Evolutionary conservation across 495 filamentous ascomycete species (phyloP), one percentile per base, ranked within the genome.

Genomic region (Aspergillus diversus): DNA sequence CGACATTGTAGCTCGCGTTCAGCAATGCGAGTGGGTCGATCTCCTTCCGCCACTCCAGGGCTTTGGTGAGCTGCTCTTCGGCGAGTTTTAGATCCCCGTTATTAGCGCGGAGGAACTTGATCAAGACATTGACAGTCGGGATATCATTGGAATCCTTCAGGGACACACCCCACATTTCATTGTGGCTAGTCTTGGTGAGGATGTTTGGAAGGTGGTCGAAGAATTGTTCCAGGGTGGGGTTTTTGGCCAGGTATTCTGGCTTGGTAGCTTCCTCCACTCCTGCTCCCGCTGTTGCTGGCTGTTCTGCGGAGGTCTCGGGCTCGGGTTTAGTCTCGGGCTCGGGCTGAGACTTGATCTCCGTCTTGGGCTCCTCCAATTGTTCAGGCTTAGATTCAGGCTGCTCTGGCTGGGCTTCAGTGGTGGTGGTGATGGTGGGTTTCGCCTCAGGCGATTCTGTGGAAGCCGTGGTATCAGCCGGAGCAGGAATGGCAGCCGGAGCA

Each of bases 71-170:
- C 77, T 97, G 92, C 34, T 86, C 82, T 65, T 85, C 84, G 3
- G 93, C 92, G 63, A 86, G 85, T 56, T 77, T 78, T 4, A 92
- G 68, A 65, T 94, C 87, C 48, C 90, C 89, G 52, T 87, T 84
- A 69, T 96, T 97, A 66, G 92, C 93, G 60, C 92, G 90, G 34
- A 97, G 85, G 76, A 92, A 97, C 78, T 97, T 97, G 70, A 96
- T 92, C 55, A 96, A 75, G 50, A 97, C 84, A 62, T 96, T 86
- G 67, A 86, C 86, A n/a, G 88, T 93, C 49, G 86, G 87, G 48
- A 93, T 78, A 68, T 90, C 83, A 5, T 69, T 76, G 15, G 78
- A 78, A 46, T 86, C 83, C 54, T 80, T 80, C 51, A 86, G 73
- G 37, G 72, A 60, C 8, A 97, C 84, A 12, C 92, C 92, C 87